Percentiles rank a stretch among this genome's conserved stretches.
These are phyloP conservation scores for Phialemoniopsis sp. DNA, from an alignment of 2,329 filamentous ascomycete species.

Conservation along the genomic window DNA sequence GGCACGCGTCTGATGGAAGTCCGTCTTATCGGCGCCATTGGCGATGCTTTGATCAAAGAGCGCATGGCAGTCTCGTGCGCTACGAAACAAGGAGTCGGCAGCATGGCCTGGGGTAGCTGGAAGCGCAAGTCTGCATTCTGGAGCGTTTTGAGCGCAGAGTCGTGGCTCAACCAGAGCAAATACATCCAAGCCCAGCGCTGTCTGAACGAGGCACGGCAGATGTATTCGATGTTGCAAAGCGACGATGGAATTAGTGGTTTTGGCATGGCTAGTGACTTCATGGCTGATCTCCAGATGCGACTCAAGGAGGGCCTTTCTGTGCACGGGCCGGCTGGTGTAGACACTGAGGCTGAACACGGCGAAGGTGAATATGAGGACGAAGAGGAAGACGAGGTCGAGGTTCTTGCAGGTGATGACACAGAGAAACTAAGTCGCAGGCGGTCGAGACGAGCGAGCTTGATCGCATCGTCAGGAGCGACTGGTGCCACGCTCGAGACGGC, in stretches of 20 bases:
- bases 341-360: slow-evolving; percentile 9
- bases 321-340: slow-evolving; percentile 10
- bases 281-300: slow-evolving; percentile 45
- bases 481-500: slow-evolving; percentile 22
- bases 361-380: slow-evolving; percentile 19
- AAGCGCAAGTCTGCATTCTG: slow-evolving; percentile 85
- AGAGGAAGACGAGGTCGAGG: slow-evolving; percentile 32
- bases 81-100: slow-evolving; percentile 64
- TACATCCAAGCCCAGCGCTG: slow-evolving; percentile 74
- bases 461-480: slow-evolving; percentile 26
- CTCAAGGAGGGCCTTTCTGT: slow-evolving; percentile 42
- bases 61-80: slow-evolving; percentile 81
- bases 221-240: slow-evolving; percentile 46
- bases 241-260: slow-evolving; percentile 50
- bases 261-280: slow-evolving; percentile 42
- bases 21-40: slow-evolving; percentile 68
- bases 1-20: slow-evolving; percentile 75
- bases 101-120: slow-evolving; percentile 65
- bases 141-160: slow-evolving; percentile 77
- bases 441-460: slow-evolving; percentile 51
- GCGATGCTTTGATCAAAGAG: slow-evolving; percentile 81
- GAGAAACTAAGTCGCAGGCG: slow-evolving; percentile 50
- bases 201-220: slow-evolving; percentile 62
- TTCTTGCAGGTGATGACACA: slow-evolving; percentile 43
- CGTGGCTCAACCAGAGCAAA: slow-evolving; percentile 76